phyloP scores from a whole-genome alignment of 2,329 filamentous ascomycete species.

The Sarocladium strictum region DNA sequence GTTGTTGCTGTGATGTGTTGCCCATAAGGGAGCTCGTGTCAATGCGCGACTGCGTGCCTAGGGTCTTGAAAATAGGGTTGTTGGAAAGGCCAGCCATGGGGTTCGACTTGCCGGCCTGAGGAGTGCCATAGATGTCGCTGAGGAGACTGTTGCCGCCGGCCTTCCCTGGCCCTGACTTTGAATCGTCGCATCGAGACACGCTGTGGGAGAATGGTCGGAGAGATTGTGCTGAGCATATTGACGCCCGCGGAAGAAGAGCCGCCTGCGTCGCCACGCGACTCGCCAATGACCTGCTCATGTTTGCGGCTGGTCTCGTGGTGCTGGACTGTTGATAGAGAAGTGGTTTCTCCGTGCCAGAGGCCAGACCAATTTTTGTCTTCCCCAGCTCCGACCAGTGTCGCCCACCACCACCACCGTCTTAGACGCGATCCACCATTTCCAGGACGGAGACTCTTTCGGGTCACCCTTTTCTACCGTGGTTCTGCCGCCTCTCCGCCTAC shows the following conservation, averaged over 20 bases:
- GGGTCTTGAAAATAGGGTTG: conserved; percentile 33
- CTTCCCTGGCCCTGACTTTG: conserved; percentile 12
- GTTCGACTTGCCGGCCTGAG: conserved; percentile 18
- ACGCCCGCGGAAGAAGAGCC: conserved; percentile 19
- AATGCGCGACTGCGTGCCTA: conserved; percentile 25
- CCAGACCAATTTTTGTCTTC: conserved; percentile 22
- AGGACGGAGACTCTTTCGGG: not conserved
- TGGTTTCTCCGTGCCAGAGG: conserved; percentile 11
- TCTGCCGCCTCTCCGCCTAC: not conserved
- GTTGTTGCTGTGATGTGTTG: conserved; percentile 5
- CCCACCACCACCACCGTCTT: not conserved
- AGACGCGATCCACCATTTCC: not conserved
- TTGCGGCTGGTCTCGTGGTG: conserved; percentile 15
- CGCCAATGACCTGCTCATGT: conserved; percentile 39
- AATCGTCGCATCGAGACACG: conserved; percentile 17
- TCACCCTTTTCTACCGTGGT: not conserved
- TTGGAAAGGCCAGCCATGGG: conserved; percentile 28
- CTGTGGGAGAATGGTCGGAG: conserved; percentile 33
- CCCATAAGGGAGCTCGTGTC: conserved; percentile 26
- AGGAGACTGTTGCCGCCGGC: conserved; percentile 24
- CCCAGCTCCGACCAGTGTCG: conserved; percentile 3
- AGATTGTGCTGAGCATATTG: conserved; percentile 18
- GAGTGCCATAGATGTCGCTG: conserved; percentile 27
- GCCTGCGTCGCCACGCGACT: conserved; percentile 37
- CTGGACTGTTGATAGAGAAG: not conserved